Percentiles rank a stretch among this genome's conserved stretches.
Evolutionary conservation across 352 stramenopile genomes (phyloP).

Genomic region (Phytophthora kernoviae): DNA sequence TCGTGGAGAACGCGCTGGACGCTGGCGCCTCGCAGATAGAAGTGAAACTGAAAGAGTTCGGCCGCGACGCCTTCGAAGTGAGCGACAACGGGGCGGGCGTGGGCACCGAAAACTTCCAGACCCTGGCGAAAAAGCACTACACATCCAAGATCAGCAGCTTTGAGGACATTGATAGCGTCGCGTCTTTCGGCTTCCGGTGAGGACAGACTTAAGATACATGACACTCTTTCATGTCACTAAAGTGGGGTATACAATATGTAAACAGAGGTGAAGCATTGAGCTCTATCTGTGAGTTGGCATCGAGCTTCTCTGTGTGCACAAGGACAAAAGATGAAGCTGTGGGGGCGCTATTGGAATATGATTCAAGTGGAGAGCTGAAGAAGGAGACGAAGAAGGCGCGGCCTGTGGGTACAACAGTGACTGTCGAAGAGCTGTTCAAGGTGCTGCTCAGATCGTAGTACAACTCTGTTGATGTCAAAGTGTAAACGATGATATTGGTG

Average conservation of each 20-base stretch:
- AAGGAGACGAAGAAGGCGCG: conserved; percentile 63
- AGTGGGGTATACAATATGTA: conserved; percentile 6
- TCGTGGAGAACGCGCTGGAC: conserved; percentile 95
- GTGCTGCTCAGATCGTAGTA: conserved; percentile 16
- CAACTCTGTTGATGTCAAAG: no score
- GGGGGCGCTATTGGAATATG: conserved; percentile 88
- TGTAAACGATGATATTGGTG: neutral
- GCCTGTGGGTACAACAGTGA: conserved; percentile 93
- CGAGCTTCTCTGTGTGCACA: conserved; percentile 89
- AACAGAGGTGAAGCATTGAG: conserved; percentile 94
- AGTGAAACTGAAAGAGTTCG: conserved; percentile 92
- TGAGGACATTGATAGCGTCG: conserved; percentile 90
- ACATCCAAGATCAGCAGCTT: conserved; percentile 97
- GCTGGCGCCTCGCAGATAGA: conserved; percentile 77
- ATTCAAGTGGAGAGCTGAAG: conserved; percentile 65
- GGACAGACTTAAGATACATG: neutral
- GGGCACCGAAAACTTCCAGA: conserved; percentile 63
- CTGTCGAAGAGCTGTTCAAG: conserved; percentile 93
- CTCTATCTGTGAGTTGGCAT: conserved; percentile 92
- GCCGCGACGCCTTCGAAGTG: conserved; percentile 94
- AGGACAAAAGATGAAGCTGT: conserved; percentile 71
- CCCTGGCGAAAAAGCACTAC: conserved; percentile 92
- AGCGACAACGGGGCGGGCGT: conserved; percentile 95
- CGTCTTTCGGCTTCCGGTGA: conserved; percentile 95
- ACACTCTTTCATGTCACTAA: neutral